Evolutionary conservation across 192 early-diverging fungal genomes (phyloP).

Genomic region (Backusella westeae): DNA sequence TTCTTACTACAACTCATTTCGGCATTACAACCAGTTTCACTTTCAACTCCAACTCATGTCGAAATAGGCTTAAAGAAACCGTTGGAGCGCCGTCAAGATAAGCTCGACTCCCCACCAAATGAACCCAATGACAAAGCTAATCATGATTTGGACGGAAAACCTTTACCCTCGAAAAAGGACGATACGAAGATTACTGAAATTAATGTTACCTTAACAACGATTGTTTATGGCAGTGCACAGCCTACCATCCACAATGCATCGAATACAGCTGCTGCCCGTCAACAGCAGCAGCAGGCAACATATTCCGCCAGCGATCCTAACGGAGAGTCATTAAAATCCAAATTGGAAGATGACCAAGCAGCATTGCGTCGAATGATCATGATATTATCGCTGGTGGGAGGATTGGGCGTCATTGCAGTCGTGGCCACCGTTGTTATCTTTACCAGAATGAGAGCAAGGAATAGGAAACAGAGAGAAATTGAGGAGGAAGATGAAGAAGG

Average conservation of each 20-base stretch:
- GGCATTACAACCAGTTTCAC: conserved; percentile 1
- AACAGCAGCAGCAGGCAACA: not conserved
- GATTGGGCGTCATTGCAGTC: conserved; percentile 5
- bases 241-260: conserved; percentile 6
- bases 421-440: conserved; percentile 20
- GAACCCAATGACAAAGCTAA: not conserved
- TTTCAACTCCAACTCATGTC: not conserved
- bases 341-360: conserved; percentile 21
- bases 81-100: not conserved
- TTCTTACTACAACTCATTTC: conserved; percentile 1
- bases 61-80: not conserved
- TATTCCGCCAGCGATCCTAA: not conserved
- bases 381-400: conserved; percentile 22
- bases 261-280: not conserved
- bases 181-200: not conserved
- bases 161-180: not conserved
- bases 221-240: not conserved
- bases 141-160: not conserved
- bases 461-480: not conserved
- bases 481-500: not conserved
- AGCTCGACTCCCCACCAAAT: not conserved
- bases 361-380: conserved; percentile 23
- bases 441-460: conserved; percentile 6
- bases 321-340: conserved; percentile 4
- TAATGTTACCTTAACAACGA: not conserved